Evolutionary conservation across 1,284 basidiomycete species (phyloP), one percentile per base, ranked within the genome.

Genomic region (Veloporphyrellus conicus): DNA sequence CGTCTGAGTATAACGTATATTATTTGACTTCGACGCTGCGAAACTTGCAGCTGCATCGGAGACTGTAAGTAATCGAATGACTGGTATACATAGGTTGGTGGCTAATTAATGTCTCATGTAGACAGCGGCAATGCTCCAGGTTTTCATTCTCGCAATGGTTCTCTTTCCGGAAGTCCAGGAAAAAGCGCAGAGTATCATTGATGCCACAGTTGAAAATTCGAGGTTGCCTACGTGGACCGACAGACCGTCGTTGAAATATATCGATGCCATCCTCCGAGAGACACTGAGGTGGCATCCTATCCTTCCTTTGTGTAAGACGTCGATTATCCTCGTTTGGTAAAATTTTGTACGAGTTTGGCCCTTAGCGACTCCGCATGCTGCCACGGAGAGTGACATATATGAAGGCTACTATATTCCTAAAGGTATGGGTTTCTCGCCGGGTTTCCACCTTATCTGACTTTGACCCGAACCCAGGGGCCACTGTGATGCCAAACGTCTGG

Each of bases 141-240:
- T 64, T 35, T 72, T 75, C 55, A 49, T 75, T 33, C 63, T 70
- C 19, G 68, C 68, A 15, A 74, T 76, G 74, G 56, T 67, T 16
- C 59, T 65, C 35, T 58, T 70, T 55, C 75, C 75, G 1, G 62
- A 72, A 11, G 63, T 67, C 15, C 66, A 74, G 43, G 47, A 44
- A 41, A 64, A 60, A 39, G 74, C 70, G 1, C 72, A 74, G 51
- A 55, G 53, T 16, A 68, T 73, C 43, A 56, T 60, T n/a, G 54
- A 64, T 45, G 16, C 15, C 12, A 37, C 28, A 11, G 45, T 64
- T 7, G 58, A 47, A 31, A 36, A 39, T 11, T 51, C 49, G 34
- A 59, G 49, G 28, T 39, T 57, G 15, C 61, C 59, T 14, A 32
- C 37, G 9, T 54, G 60, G 44, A 20, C 16, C 6, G 59, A 64